A percentile compares a stretch with the other conserved stretches of the same genome.
Conservation (phyloP, 1,139 yeast species). For the Yamadazyma mexicana region DNA sequence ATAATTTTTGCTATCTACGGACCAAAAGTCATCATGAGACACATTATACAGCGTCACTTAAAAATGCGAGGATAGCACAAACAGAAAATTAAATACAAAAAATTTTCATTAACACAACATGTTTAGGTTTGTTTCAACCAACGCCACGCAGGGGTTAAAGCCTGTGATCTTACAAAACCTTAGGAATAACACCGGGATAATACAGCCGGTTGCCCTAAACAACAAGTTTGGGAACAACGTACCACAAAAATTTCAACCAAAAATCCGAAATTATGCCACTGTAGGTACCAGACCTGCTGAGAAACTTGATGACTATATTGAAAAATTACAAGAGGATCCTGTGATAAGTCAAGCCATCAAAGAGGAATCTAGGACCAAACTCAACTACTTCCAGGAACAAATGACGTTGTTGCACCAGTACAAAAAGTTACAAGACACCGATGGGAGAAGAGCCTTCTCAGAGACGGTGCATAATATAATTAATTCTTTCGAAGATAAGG, state of each 20-base stretch:
- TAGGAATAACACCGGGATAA: slow-evolving; percentile 29
- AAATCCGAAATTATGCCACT: slow-evolving; percentile 2
- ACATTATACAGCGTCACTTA: background rate
- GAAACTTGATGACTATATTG: slow-evolving; percentile 12
- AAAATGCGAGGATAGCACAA: slow-evolving; percentile 2
- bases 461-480: slow-evolving; percentile 22
- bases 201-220: slow-evolving; percentile 8
- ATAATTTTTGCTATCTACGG: too few species aligned
- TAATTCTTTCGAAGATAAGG: slow-evolving; percentile 29
- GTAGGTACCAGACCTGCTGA: slow-evolving; percentile 2
- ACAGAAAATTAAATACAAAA: background rate
- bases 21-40: slow-evolving; percentile 5
- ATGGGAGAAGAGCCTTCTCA: slow-evolving; percentile 22
- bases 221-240: slow-evolving; percentile 1
- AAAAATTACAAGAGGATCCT: slow-evolving; percentile 24
- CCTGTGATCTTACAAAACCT: slow-evolving; percentile 44
- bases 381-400: slow-evolving; percentile 29
- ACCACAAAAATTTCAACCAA: background rate
- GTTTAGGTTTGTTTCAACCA: slow-evolving; percentile 43
- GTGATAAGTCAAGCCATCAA: slow-evolving; percentile 21
- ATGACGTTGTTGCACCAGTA: slow-evolving; percentile 23
- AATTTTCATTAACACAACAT: slow-evolving; percentile 16
- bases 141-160: slow-evolving; percentile 38
- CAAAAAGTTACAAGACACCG: slow-evolving; percentile 17
- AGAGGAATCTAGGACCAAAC: slow-evolving; percentile 22